phyloP scores from a whole-genome alignment of 106 monocot genomes.

The Dendrobium nobile region DNA sequence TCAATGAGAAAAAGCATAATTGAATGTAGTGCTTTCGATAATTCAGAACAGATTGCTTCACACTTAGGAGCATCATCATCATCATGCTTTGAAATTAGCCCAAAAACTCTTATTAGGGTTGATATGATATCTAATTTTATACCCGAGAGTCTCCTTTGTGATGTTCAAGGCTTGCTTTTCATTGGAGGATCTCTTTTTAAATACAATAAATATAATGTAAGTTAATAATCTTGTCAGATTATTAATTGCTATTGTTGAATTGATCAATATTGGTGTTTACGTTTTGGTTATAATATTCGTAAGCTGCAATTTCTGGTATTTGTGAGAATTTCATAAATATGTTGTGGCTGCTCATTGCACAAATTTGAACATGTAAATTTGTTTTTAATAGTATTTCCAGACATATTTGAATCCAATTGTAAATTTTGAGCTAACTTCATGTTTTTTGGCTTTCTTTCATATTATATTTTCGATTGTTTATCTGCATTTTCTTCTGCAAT shows the following conservation, averaged over 20 bases:
- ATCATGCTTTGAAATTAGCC: not conserved
- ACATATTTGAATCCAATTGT: not conserved
- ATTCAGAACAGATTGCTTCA: not conserved
- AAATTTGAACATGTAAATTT: not conserved
- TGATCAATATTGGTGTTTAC: not conserved
- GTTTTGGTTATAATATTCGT: not conserved
- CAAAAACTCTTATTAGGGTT: slow-evolving; percentile 2
- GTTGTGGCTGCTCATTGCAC: not conserved
- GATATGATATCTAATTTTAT: not conserved
- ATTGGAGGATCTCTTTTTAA: slow-evolving; percentile 38
- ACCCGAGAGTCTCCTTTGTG: not conserved
- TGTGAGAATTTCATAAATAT: not conserved
- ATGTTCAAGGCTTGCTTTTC: slow-evolving; percentile 34
- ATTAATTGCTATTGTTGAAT: not conserved
- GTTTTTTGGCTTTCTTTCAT: not conserved
- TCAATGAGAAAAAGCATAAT: not conserved
- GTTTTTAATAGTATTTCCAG: not conserved
- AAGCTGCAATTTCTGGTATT: not conserved
- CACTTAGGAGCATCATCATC: not conserved
- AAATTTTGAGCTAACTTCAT: not conserved
- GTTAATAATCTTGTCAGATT: not conserved
- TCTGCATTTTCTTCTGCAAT: not conserved
- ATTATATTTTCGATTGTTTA: not conserved
- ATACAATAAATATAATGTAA: slow-evolving; percentile 38
- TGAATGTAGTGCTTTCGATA: slow-evolving; percentile 6